These are phyloP conservation scores for Zygosaccharomyces gambellarensis DNA, from an alignment of 805 yeast species.

Conservation along the genomic window DNA sequence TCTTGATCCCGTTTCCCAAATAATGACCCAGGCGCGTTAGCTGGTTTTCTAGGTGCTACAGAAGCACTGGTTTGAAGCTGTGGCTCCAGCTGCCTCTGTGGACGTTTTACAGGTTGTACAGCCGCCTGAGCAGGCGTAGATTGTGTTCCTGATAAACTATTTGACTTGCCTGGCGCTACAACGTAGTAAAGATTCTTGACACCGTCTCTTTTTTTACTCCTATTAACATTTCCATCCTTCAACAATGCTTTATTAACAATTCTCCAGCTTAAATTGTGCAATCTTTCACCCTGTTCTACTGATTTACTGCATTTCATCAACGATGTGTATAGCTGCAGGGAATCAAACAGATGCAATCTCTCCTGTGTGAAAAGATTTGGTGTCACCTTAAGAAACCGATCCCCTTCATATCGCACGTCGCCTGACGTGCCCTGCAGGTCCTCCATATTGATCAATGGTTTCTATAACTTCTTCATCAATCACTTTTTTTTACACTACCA, in stretches of 20 bases:
- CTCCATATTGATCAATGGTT: slow-evolving; percentile 3
- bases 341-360: slow-evolving; percentile 28
- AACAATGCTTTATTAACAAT: slow-evolving; percentile 31
- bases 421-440: slow-evolving; percentile 5
- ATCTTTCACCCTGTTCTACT: slow-evolving; percentile 33
- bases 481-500: neutral
- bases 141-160: neutral
- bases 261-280: slow-evolving; percentile 34
- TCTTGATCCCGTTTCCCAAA: slow-evolving; percentile 20
- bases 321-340: slow-evolving; percentile 29
- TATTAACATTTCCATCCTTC: slow-evolving; percentile 25
- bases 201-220: slow-evolving; percentile 34
- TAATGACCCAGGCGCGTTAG: slow-evolving; percentile 15
- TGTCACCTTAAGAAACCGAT: slow-evolving; percentile 27
- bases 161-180: slow-evolving; percentile 17
- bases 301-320: slow-evolving; percentile 23
- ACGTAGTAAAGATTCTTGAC: slow-evolving; percentile 33
- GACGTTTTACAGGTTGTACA: slow-evolving; percentile 25
- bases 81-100: slow-evolving; percentile 6
- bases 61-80: slow-evolving; percentile 10
- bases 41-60: slow-evolving; percentile 2
- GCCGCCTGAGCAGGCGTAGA: neutral
- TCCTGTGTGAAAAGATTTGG: slow-evolving; percentile 33
- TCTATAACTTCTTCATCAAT: neutral
- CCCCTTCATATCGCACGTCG: slow-evolving; percentile 8